Evolutionary conservation across 805 yeast species (phyloP), one percentile per base, ranked within the genome.

Genomic region (Vanderwaltozyma yarrowii): DNA sequence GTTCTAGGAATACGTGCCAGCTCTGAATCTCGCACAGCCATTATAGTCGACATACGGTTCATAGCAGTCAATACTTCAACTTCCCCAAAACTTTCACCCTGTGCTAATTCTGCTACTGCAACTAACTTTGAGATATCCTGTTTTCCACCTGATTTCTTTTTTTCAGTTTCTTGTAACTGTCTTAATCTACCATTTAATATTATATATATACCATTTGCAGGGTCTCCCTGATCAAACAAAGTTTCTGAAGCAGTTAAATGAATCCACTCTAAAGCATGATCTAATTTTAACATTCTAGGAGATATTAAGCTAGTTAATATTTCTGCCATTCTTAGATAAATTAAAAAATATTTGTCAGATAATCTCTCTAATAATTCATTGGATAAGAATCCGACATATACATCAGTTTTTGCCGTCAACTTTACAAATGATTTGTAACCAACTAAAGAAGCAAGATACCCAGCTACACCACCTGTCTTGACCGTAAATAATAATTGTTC

Each of bases 261-360:
- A 30, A 88, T 76, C 97, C 97, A 89, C 58, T 92, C 98, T 36
- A 92, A 64, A 0, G 96, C 95, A 59, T 83, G 85, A 53, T 89
- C 97, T 30, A 92, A 73, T 39, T 80, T 74, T 28, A 82, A 60
- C 28, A 89, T 66, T 39, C 81, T 74, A 21, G 72, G 65, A 21
- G 88, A 79, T 29, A 92, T 59, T 2, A 82, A 67, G n/a, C 67
- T 67, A 32, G 81, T 76, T 45, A 89, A 63, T 8, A 77, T 71
- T 42, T 77, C 76, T 0, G 97, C 95, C 33, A 87, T 71, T 2
- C 86, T 76, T 28, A 89, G 64, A 46, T 83, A 81, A 9, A 89
- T 67, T 58, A 76, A 70, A 41, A 89, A 88, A 52, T 75, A 80
- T 45, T 75, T 74, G 40, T 89, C 96, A 49, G 80, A 70, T 18